Conservation (phyloP, 2,329 filamentous ascomycete species). For the Paecilomyces variotii region DNA sequence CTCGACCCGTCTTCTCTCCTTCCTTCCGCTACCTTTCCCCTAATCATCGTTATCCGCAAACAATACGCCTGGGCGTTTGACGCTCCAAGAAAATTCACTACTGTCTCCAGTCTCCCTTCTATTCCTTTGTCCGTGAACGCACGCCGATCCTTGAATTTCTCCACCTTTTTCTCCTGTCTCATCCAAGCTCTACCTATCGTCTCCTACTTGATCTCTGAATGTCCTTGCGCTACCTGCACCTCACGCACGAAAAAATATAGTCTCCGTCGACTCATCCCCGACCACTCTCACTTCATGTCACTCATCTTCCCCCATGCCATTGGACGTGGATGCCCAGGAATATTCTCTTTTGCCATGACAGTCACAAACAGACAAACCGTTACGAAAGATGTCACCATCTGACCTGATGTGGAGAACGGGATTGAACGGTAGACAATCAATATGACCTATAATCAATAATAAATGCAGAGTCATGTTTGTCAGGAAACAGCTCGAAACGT, state of each 20-base stretch:
- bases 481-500: neutral
- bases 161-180: slow-evolving; percentile 1
- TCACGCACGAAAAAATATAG: neutral
- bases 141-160: neutral
- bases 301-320: neutral
- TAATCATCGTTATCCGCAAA: neutral
- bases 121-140: neutral
- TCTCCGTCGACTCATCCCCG: neutral
- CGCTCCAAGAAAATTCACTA: neutral
- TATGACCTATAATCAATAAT: neutral
- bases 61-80: neutral
- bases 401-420: neutral
- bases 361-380: neutral
- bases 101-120: neutral
- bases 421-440: neutral
- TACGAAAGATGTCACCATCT: neutral
- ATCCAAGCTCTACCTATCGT: slow-evolving; percentile 1
- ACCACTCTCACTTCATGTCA: neutral
- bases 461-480: neutral
- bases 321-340: neutral
- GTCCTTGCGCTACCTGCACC: neutral
- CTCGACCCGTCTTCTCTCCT: neutral
- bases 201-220: neutral
- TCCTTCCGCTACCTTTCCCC: neutral
- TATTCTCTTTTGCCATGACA: neutral